phyloP scores from a whole-genome alignment of 495 filamentous ascomycete genomes.

The Aspergillus bertholletiae region DNA sequence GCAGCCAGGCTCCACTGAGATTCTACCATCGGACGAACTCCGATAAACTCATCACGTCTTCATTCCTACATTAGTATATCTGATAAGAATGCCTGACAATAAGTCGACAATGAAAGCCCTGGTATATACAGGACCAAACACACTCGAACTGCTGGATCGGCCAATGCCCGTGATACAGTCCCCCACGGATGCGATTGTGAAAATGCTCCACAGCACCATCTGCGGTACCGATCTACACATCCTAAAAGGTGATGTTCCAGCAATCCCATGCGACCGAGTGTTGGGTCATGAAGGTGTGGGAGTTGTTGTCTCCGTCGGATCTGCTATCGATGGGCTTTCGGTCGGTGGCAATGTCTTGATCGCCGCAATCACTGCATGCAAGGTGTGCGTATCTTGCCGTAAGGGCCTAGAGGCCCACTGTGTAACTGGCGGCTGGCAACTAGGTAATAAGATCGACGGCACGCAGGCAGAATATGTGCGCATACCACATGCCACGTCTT shows the following conservation, averaged over 20 bases:
- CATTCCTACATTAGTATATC: too few species aligned
- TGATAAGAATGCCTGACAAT: too few species aligned
- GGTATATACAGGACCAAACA: conserved; percentile 8
- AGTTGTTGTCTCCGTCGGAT: conserved; percentile 64
- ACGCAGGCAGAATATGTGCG: conserved; percentile 51
- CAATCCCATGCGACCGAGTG: conserved; percentile 70
- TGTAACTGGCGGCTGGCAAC: conserved; percentile 37
- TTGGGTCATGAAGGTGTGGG: conserved; percentile 83
- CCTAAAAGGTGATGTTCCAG: conserved; percentile 62
- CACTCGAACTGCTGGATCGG: conserved; percentile 37
- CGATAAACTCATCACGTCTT: too few species aligned
- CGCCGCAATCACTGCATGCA: conserved; percentile 36
- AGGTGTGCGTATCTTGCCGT: conserved; percentile 31
- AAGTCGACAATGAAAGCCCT: conserved; percentile 9
- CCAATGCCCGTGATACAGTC: conserved; percentile 63
- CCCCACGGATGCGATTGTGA: conserved; percentile 71
- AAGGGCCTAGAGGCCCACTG: conserved; percentile 36
- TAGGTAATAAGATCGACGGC: conserved; percentile 44
- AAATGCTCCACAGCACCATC: conserved; percentile 72
- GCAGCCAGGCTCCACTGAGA: too few species aligned
- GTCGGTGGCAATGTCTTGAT: conserved; percentile 39
- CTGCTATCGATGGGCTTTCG: conserved; percentile 46
- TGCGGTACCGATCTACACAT: conserved; percentile 80
- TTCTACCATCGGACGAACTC: too few species aligned
- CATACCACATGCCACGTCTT: conserved; percentile 41